phyloP scores from a whole-genome alignment of 805 yeast genomes.

The Dipodascus albidus region DNA sequence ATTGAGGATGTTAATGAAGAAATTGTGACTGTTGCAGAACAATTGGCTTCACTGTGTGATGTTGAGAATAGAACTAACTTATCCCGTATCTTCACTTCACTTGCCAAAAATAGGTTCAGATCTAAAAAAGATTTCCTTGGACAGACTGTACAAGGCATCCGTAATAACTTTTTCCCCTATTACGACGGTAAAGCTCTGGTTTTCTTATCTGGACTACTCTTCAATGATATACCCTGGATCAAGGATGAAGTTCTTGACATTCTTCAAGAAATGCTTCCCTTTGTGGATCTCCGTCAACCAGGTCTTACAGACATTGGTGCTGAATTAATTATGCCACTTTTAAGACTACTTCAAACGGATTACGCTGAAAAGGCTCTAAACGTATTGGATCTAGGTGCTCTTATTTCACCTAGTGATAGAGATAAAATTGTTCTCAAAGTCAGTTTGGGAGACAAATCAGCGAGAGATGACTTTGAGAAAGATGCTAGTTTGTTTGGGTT shows the following conservation, averaged over 20 bases:
- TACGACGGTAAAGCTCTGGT: conserved; percentile 66
- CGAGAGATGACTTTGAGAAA: conserved; percentile 70
- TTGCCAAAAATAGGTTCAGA: conserved; percentile 69
- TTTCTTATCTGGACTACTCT: conserved; percentile 63
- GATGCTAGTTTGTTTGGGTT: conserved; percentile 88
- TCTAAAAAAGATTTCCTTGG: conserved; percentile 82
- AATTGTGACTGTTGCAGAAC: conserved; percentile 39
- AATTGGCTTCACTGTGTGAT: conserved; percentile 52
- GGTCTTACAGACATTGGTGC: conserved; percentile 90
- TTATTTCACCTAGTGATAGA: conserved; percentile 80
- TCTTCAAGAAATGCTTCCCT: conserved; percentile 62
- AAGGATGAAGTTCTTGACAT: conserved; percentile 69
- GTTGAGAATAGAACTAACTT: conserved; percentile 38
- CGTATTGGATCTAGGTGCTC: conserved; percentile 74
- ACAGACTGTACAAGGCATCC: conserved; percentile 66
- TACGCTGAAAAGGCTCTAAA: conserved; percentile 82
- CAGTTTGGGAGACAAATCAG: conserved; percentile 73
- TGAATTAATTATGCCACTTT: conserved; percentile 80
- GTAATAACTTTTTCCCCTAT: conserved; percentile 56
- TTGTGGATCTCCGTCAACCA: conserved; percentile 61
- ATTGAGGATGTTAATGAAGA: conserved; percentile 39
- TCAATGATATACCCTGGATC: conserved; percentile 71
- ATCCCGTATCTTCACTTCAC: conserved; percentile 62
- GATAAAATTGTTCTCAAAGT: conserved; percentile 88
- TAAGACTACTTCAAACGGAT: conserved; percentile 70